phyloP scores from a whole-genome alignment of 2,329 filamentous ascomycete species.

The Coniochaeta hoffmannii region DNA sequence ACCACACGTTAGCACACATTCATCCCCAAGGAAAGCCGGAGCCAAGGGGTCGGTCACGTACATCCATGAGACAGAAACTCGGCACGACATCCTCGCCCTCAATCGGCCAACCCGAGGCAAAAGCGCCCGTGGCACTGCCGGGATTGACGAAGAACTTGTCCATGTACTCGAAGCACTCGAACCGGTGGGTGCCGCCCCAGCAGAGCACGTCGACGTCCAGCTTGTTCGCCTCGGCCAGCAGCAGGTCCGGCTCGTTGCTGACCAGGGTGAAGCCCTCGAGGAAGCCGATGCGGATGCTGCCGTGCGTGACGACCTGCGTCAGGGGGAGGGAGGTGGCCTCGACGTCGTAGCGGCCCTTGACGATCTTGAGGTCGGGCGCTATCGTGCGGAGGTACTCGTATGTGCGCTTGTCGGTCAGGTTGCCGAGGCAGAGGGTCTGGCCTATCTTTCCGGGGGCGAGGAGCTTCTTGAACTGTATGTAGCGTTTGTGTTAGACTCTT shows the following conservation, averaged over 20 bases:
- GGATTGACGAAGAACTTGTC: slow-evolving; percentile 69
- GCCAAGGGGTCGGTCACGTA: no score
- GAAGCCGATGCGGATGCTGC: slow-evolving; percentile 58
- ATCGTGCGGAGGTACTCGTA: slow-evolving; percentile 75
- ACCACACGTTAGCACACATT: slow-evolving; percentile 2
- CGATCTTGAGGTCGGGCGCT: slow-evolving; percentile 64
- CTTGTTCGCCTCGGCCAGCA: slow-evolving; percentile 61
- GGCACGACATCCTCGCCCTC: slow-evolving; percentile 69
- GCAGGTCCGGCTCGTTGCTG: slow-evolving; percentile 57
- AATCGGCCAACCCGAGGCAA: slow-evolving; percentile 48
- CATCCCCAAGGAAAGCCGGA: slow-evolving; percentile 35
- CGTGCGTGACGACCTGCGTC: slow-evolving; percentile 59
- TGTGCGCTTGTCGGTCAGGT: slow-evolving; percentile 71
- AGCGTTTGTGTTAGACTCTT: not conserved
- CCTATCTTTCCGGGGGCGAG: slow-evolving; percentile 77
- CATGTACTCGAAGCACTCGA: slow-evolving; percentile 67
- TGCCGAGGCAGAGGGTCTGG: slow-evolving; percentile 73
- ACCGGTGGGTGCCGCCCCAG: slow-evolving; percentile 61
- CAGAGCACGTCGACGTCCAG: slow-evolving; percentile 63
- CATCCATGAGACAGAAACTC: slow-evolving; percentile 97
- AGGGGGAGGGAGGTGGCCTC: slow-evolving; percentile 59
- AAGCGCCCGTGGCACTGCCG: slow-evolving; percentile 58
- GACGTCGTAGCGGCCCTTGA: slow-evolving; percentile 60
- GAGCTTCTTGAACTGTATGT: slow-evolving; percentile 72
- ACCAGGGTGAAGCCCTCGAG: slow-evolving; percentile 63